Evolutionary conservation across 1,284 basidiomycete species (phyloP).

Genomic region (Ceratobasidium theobromae): DNA sequence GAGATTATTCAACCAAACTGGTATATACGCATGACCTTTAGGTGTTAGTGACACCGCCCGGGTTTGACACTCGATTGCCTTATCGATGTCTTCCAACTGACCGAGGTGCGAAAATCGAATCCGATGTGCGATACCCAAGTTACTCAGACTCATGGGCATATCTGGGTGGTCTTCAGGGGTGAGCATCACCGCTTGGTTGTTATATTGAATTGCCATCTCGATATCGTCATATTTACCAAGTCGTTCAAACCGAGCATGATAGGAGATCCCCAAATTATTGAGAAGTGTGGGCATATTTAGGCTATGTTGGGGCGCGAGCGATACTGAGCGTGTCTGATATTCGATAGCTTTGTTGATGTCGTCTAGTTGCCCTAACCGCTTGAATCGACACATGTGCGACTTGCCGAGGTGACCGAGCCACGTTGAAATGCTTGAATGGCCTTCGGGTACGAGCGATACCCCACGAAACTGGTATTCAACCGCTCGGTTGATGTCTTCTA

Average conservation of each 20-base stretch:
- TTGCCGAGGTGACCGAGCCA: no score
- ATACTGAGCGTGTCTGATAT: no score
- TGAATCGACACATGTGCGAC: no score
- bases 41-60: not conserved
- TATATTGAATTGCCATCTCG: not conserved
- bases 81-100: not conserved
- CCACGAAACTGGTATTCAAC: no score
- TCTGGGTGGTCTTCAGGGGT: not conserved
- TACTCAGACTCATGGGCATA: not conserved
- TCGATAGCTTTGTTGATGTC: no score
- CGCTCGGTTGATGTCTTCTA: no score
- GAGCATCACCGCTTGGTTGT: not conserved
- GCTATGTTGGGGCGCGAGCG: no score
- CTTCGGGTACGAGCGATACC: no score
- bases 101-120: not conserved
- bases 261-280: not conserved
- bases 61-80: not conserved
- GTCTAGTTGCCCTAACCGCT: no score
- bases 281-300: no score
- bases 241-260: not conserved
- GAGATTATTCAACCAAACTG: not conserved
- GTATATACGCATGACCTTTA: not conserved
- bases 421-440: no score
- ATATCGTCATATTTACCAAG: not conserved
- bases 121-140: not conserved